These are phyloP conservation scores for Vanderwaltozyma polyspora DNA, from an alignment of 805 yeast genomes.

Conservation along the genomic window DNA sequence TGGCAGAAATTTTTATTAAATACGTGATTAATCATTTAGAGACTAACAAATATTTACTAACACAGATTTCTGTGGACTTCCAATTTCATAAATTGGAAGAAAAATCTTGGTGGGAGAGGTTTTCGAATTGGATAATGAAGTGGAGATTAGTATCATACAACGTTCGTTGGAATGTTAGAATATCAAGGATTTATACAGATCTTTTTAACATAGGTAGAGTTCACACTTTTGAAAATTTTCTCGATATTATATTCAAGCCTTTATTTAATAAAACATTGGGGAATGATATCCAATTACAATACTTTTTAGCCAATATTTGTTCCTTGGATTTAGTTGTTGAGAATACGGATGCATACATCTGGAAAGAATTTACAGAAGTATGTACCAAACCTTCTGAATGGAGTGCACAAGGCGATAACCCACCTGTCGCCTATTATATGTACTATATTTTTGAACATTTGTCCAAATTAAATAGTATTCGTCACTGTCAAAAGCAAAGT, in stretches of 20 bases:
- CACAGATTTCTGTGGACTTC: slow-evolving; percentile 29
- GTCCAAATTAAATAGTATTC: slow-evolving; percentile 10
- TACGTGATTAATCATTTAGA: slow-evolving; percentile 27
- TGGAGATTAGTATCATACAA: slow-evolving; percentile 31
- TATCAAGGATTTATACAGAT: slow-evolving; percentile 24
- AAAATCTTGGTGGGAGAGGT: slow-evolving; percentile 26
- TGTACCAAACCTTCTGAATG: slow-evolving; percentile 18
- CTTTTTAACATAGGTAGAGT: slow-evolving; percentile 16
- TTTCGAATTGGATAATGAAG: slow-evolving; percentile 28
- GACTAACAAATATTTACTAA: slow-evolving; percentile 30
- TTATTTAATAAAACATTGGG: slow-evolving; percentile 20
- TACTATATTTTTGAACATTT: slow-evolving; percentile 25
- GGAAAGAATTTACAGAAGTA: slow-evolving; percentile 20
- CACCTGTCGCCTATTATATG: slow-evolving; percentile 31
- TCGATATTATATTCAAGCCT: slow-evolving; percentile 27
- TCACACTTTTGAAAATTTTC: slow-evolving; percentile 24
- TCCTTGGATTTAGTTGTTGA: slow-evolving; percentile 25
- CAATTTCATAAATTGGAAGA: slow-evolving; percentile 9
- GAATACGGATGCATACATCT: slow-evolving; percentile 14
- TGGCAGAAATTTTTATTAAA: slow-evolving; percentile 25
- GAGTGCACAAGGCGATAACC: slow-evolving; percentile 26
- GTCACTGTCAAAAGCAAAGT: slow-evolving; percentile 11
- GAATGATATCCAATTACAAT: slow-evolving; percentile 16
- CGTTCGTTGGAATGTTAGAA: slow-evolving; percentile 30
- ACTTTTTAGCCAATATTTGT: slow-evolving; percentile 23